Base-by-base conservation (phyloP, 257 asterid genomes). In the Solanum ossicruentum region DNA sequence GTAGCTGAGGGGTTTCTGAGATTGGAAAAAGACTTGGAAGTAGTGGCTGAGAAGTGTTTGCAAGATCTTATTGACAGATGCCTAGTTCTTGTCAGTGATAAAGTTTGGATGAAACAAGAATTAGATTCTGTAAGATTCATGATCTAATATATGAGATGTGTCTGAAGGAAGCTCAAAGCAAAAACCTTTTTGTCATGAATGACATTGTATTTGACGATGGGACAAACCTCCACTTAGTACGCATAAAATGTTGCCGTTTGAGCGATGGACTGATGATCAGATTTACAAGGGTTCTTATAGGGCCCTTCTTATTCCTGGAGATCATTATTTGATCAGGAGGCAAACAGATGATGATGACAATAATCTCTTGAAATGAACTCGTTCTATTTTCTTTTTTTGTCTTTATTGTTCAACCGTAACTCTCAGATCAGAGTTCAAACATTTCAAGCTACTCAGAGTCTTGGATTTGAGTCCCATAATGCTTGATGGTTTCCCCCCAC, bases 1-100 rank as follows among this genome's bases (percentile, higher is more conserved):
- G 58, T 58, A 8, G 82, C 83, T 12, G 89, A 84, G n/a, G 89
- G 87, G 17, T 84, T 87, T 41, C 12, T 87, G 12, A n/a, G 63
- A 21, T 57, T 82, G 41, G 45, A 3, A 2, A 66, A 0, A 26
- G 73, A 66, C 73, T 28, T 66, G 1, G 85, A 87, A 43, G 81
- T 61, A n/a, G 55, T 28, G 0, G 89, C 87, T 49, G 81, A 81
- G 51, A 49, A n/a, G 8, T 84, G 57, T 58, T 58, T 87, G 23
- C 71, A 47, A 61, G 83, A 85, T 43, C 86, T 85, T 15, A 43
- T 85, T 0, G 80, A n/a, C 32, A 88, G 84, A 71, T 67, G 52
- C 70, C 80, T 88, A 15, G 84, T 83, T 23, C 84, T 84, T 1
- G 82, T 57, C 23, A 57, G 63, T 32, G 13, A 11, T 18, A 70